phyloP scores from a whole-genome alignment of 75 land plant genomes.

The Azolla pinnata region DNA sequence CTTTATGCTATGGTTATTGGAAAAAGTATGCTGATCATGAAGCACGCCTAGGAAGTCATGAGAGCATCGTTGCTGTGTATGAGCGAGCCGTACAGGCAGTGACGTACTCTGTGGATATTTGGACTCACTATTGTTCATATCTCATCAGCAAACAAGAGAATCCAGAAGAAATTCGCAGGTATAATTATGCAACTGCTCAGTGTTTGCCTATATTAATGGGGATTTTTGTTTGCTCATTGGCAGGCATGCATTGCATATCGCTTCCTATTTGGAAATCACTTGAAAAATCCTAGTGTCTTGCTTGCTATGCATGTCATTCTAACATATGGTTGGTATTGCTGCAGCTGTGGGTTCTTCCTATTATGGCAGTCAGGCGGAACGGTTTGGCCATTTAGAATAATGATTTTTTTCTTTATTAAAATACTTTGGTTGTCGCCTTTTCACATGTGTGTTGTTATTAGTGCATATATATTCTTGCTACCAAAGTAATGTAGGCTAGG shows the following conservation, averaged over 20 bases:
- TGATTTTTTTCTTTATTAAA: constrained; percentile 3
- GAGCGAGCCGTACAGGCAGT: constrained; percentile 92
- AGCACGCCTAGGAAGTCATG: constrained; percentile 46
- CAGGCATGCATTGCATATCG: constrained; percentile 15
- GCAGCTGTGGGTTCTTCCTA: constrained; percentile 50
- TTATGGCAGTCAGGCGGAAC: constrained; percentile 26
- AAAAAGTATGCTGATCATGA: constrained; percentile 99
- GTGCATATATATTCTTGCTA: no score
- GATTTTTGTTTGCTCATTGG: constrained; percentile 5
- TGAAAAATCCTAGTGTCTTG: constrained; percentile 7
- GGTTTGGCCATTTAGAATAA: constrained; percentile 33
- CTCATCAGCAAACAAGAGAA: constrained; percentile 76
- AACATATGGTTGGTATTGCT: constrained; percentile 60
- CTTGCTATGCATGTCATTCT: constrained; percentile 34
- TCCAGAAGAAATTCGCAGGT: constrained; percentile 80
- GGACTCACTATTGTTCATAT: constrained; percentile 84
- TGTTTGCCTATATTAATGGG: constrained; percentile 2
- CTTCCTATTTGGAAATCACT: constrained; percentile 4
- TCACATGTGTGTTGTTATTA: background rate
- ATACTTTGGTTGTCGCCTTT: constrained; percentile 6
- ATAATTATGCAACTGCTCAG: constrained; percentile 10
- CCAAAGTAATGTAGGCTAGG: constrained; percentile 19
- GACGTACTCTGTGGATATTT: constrained; percentile 94
- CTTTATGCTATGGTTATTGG: constrained; percentile 98
- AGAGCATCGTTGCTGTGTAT: constrained; percentile 86